Evolutionary conservation across 768 basidiomycete genomes (phyloP), one percentile per base, ranked within the genome.

Genomic region (Naganishia randhawae): DNA sequence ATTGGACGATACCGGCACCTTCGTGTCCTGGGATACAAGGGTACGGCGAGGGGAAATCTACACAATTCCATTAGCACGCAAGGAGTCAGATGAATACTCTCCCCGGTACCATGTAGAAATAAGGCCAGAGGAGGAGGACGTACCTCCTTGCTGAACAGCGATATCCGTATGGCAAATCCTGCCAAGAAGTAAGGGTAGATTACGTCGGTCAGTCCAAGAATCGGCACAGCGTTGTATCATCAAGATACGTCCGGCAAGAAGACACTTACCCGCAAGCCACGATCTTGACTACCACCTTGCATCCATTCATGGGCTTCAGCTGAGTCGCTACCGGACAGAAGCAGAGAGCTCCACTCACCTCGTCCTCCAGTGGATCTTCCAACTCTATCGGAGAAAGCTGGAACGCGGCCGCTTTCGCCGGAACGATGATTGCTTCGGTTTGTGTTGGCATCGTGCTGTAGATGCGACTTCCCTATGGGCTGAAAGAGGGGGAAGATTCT

Each of bases 111-210:
- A n/a, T n/a, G n/a, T n/a, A n/a, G n/a, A n/a, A n/a, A 19, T 14
- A 41, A 9, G 35, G 57, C 13, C 57, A 7, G 22, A 10, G 22
- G 27, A 13, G 14, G 50, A 9, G 6, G 29, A 51, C 63, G 14
- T n/a, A 65, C 63, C 63, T 10, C 63, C 63, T 65, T 51, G 63
- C 50, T 65, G 63, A 25, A 65, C 51, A 4, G 63, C 63, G 50
- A 65, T 65, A 37, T 65, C 63, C 19, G 63, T 65, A 50, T 65
- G 63, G 48, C 63, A 65, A 8, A 65, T 65, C 16, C 63, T 65
- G 22, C 17, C 5, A 22, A 9, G 35, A 25, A 6, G 32, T 19
- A 17, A 14, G 13, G 25, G 13, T n/a, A 31, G 63, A 25, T 42
- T 25, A 25, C 35, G 22, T 17, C 14, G 19, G 19, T 48, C 5